Evolutionary conservation across 441 rosid genomes (phyloP).

Genomic region (Francoa sonchifolia): DNA sequence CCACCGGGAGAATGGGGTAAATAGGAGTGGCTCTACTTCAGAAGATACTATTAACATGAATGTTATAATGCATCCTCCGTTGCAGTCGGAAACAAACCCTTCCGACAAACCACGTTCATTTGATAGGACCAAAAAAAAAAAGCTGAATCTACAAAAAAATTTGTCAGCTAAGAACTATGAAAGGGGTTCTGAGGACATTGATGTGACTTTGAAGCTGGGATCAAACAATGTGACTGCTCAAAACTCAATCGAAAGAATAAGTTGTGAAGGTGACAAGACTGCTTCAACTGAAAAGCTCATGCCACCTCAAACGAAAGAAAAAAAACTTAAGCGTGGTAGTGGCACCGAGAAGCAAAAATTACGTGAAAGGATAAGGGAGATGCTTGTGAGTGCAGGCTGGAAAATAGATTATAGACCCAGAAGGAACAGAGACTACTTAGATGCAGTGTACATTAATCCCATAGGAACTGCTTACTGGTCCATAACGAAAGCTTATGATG

Average conservation of each 20-base stretch:
- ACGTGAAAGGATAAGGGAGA: slow-evolving; percentile 76
- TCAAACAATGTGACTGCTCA: slow-evolving; percentile 22
- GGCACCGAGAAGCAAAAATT: slow-evolving; percentile 96
- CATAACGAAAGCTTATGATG: slow-evolving; percentile 93
- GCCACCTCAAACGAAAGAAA: slow-evolving; percentile 33
- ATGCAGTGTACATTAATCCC: slow-evolving; percentile 92
- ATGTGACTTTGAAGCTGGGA: slow-evolving; percentile 32
- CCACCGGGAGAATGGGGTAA: no score
- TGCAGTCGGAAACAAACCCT: slow-evolving; percentile 28
- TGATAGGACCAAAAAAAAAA: slow-evolving; percentile 28
- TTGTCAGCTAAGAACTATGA: slow-evolving; percentile 25
- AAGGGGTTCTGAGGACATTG: slow-evolving; percentile 46
- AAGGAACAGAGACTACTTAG: slow-evolving; percentile 83
- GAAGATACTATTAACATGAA: slow-evolving; percentile 35
- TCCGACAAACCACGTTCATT: slow-evolving; percentile 26
- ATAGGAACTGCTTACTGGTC: slow-evolving; percentile 95
- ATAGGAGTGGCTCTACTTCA: slow-evolving; percentile 25
- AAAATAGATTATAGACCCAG: slow-evolving; percentile 91
- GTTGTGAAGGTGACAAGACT: slow-evolving; percentile 28
- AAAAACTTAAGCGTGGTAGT: slow-evolving; percentile 59
- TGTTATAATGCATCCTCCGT: slow-evolving; percentile 22
- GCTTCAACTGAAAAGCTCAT: slow-evolving; percentile 25
- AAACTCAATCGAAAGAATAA: slow-evolving; percentile 22
- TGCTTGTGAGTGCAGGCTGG: slow-evolving; percentile 94
- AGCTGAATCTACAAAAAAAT: slow-evolving; percentile 21